Conservation (phyloP, 2,329 filamentous ascomycete species). For the Cladosporium sp. region DNA sequence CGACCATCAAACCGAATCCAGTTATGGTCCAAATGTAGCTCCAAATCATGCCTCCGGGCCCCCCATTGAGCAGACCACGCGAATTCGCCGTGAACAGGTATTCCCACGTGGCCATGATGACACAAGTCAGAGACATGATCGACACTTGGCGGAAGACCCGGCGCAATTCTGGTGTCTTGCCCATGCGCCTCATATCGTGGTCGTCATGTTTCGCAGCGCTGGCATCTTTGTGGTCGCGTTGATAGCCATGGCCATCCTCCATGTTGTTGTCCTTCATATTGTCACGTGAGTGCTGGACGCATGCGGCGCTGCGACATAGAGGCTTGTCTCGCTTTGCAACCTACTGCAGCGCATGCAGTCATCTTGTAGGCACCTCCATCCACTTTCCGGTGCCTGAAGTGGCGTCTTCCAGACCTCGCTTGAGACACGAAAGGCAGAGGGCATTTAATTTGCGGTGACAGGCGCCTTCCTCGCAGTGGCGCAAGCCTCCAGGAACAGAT, state of each 20-base stretch:
- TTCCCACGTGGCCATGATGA: constrained; percentile 11
- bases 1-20: constrained; percentile 1
- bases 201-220: constrained; percentile 6
- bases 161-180: constrained; percentile 1
- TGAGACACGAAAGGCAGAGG: not conserved
- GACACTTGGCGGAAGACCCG: constrained; percentile 1
- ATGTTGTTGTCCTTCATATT: not conserved
- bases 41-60: constrained; percentile 5
- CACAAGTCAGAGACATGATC: constrained; percentile 7
- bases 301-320: not conserved
- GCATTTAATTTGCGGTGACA: not conserved
- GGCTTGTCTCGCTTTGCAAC: not conserved
- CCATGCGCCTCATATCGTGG: constrained; percentile 11
- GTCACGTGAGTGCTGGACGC: not conserved
- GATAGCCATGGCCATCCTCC: not conserved
- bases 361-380: not conserved
- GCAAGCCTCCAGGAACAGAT: not conserved
- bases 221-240: constrained; percentile 3
- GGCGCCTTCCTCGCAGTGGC: not conserved
- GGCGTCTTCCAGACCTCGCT: constrained; percentile 3
- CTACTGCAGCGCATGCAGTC: not conserved
- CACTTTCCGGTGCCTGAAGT: not conserved
- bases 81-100: not conserved
- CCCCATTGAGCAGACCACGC: not conserved
- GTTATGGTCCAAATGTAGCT: constrained; percentile 1